Base-by-base conservation (phyloP, 139 green algal genomes). In the Spirogloea muscicola region DNA sequence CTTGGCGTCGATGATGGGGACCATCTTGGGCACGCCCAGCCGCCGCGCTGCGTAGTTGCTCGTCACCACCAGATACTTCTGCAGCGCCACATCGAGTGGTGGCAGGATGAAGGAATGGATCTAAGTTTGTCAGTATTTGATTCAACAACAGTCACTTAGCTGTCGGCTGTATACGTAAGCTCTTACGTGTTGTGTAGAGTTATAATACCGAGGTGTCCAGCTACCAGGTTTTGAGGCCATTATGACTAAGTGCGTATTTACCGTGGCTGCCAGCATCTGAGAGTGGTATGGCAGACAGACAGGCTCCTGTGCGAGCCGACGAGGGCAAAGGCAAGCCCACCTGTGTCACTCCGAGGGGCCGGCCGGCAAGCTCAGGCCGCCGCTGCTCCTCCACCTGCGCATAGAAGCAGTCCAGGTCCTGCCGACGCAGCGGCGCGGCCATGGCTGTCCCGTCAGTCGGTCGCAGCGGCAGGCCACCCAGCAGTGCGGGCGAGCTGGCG, bases 11-110 rank as follows among this genome's bases (percentile, higher is more conserved):
- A n/a, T 38, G 74, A 68, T 77, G 29, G 41, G 70, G 58, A 70
- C 31, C 63, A 74, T 0, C 82, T 96, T 96, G 55, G 74, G 85
- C 4, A 96, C 89, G 1, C 91, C 91, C 18, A 46, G 27, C 4
- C 34, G 33, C 3, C 91, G 79, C 0, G 91, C 91, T 1, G 66
- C 40, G 39, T 96, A 96, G 79, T 96, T 96, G 72, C 72, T 87
- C 0, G 91, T 96, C 13, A 96, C 89, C 13, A 91, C 55, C 3
- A 92, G 68, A 41, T 85, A 89, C 55, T 84, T 83, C 67, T 81
- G 73, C n/a, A n/a, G n/a, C n/a, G n/a, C n/a, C n/a, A n/a, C n/a
- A n/a, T 13, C 16, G 16, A n/a, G n/a, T n/a, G n/a, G n/a, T n/a
- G n/a, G n/a, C n/a, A n/a, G n/a, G n/a, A n/a, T n/a, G n/a, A n/a